These are phyloP conservation scores for Agastache rugosa DNA, from an alignment of 257 asterid genomes.

Conservation along the genomic window DNA sequence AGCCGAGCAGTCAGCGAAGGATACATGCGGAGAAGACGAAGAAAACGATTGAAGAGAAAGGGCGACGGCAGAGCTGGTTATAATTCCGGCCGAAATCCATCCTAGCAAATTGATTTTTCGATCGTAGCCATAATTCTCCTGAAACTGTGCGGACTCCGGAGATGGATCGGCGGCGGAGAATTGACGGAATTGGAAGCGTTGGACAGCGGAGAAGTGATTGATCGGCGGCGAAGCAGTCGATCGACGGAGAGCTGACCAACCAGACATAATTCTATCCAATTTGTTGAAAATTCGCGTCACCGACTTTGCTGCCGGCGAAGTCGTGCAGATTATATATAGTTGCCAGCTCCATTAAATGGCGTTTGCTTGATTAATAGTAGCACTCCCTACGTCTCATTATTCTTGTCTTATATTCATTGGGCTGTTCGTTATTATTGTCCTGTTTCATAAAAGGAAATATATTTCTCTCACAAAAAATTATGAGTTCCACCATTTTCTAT, in stretches of 20 bases:
- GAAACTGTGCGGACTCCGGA: constrained; percentile 31
- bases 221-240: constrained; percentile 31
- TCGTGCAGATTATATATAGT: not conserved
- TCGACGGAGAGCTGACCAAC: constrained; percentile 64
- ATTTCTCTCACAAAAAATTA: no score
- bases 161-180: constrained; percentile 39
- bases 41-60: constrained; percentile 47
- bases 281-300: not conserved
- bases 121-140: constrained; percentile 8
- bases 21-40: constrained; percentile 35
- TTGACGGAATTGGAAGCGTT: constrained; percentile 42
- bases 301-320: not conserved
- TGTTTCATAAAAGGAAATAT: no score
- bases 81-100: constrained; percentile 67
- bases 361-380: not conserved
- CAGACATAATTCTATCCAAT: constrained; percentile 49
- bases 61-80: constrained; percentile 58
- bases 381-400: no score
- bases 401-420: no score
- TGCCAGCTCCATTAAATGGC: not conserved
- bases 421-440: no score
- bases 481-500: no score
- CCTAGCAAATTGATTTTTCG: constrained; percentile 39
- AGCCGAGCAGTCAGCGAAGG: constrained; percentile 47
- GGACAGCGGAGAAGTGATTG: constrained; percentile 34